A percentile compares a stretch with the other conserved stretches of the same genome.
Conservation (phyloP, 768 basidiomycete species). For the Megacollybia marginata region DNA sequence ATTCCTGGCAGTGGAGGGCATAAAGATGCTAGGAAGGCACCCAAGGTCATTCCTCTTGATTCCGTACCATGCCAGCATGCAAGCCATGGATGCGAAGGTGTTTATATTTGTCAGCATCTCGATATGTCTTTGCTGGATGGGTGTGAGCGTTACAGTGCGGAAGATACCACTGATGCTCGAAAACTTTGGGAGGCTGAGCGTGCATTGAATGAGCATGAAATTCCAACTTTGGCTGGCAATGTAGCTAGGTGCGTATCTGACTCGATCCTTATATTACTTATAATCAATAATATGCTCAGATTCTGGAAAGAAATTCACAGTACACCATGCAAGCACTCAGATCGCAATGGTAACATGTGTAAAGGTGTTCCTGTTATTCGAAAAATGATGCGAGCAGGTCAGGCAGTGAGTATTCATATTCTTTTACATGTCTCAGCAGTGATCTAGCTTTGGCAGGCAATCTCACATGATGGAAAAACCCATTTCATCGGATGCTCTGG, state of each 20-base stretch:
- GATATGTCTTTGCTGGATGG: neutral
- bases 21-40: neutral
- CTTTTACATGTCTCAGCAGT: no score
- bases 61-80: conserved; percentile 3
- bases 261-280: no score
- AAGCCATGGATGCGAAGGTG: conserved; percentile 4
- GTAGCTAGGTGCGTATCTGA: conserved; percentile 3
- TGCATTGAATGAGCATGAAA: conserved; percentile 3
- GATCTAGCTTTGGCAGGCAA: neutral
- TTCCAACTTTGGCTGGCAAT: neutral
- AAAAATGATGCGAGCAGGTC: neutral
- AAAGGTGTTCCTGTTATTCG: neutral
- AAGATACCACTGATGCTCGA: neutral
- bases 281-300: neutral
- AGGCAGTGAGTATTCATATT: no score
- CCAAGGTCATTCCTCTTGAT: conserved; percentile 4
- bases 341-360: neutral
- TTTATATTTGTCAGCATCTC: conserved; percentile 3
- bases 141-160: neutral
- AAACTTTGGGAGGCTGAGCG: conserved; percentile 1
- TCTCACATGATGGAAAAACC: neutral
- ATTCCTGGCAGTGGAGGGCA: conserved; percentile 5
- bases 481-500: conserved; percentile 2
- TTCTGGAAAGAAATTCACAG: conserved; percentile 4
- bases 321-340: neutral